Base-by-base conservation (phyloP, 345 rosid genomes). In the Salix koriyanagi region DNA sequence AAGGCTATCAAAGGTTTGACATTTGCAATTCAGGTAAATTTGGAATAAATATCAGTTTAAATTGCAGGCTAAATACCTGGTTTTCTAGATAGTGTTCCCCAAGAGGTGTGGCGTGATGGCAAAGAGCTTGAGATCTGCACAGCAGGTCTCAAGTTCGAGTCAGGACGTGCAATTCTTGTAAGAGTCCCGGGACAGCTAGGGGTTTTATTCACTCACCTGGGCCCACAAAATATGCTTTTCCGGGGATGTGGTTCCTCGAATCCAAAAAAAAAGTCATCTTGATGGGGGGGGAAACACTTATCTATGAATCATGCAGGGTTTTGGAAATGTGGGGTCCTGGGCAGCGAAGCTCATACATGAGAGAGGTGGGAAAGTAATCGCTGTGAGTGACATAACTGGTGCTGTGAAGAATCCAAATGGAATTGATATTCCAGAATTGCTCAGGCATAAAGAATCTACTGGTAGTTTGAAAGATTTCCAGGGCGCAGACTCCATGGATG, bases 271-370 rank as follows among this genome's bases (percentile, higher is more conserved):
- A 28, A 2, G 30, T 26, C 68, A 4, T 50, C 30, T 13, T 37
- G 74, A 9, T 52, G 42, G 4, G 52, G 21, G 26, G 30, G 44
- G 16, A 4, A 66, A 50, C 12, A 39, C 60, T 69, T 32, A 52
- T 42, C 37, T 34, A 16, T 32, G 58, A 72, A 32, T 44, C 37
- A 50, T 74, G 6, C 56, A 96, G 99, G 99, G 99, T 62, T 96
- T 96, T 66, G 98, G 98, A 32, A 96, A 96, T 81, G 98, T 96
- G 67, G 98, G 99, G 52, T 88, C 97, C 41, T 96, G 98, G 99
- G 97, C 90, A 6, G 89, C 97, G 9, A 91, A 77, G 82, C 84
- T 96, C 71, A 89, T 96, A 75, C 94, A 96, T 44, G 94, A 92
- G 87, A 88, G 83, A 83, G 98, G 98, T 61, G 99, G 99, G 37